Conservation (phyloP, 2,329 filamentous ascomycete species). For the Calycina herbarum region DNA sequence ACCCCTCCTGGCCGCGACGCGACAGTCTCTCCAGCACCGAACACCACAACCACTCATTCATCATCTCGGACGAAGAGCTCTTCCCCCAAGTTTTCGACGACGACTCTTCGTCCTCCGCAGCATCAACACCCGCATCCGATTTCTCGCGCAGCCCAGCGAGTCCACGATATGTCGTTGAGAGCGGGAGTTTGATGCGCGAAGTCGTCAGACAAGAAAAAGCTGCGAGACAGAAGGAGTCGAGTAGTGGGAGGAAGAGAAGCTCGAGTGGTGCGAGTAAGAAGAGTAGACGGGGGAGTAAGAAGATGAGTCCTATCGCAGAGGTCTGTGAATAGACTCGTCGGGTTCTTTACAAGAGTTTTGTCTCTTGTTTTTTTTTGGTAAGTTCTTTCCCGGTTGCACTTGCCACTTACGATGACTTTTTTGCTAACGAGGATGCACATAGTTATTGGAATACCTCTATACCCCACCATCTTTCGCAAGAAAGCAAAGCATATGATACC, state of each 20-base stretch:
- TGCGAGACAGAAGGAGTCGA: slow-evolving; percentile 26
- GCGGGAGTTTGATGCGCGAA: slow-evolving; percentile 33
- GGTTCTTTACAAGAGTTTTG: slow-evolving; percentile 1
- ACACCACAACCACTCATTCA: slow-evolving; percentile 31
- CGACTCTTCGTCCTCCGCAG: slow-evolving; percentile 41
- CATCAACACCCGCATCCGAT: slow-evolving; percentile 31
- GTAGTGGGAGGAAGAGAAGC: slow-evolving; percentile 36
- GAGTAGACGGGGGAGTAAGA: slow-evolving; percentile 46
- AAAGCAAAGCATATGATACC: background rate
- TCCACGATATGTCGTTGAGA: slow-evolving; percentile 30
- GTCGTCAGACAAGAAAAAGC: slow-evolving; percentile 34
- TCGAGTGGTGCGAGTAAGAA: slow-evolving; percentile 40
- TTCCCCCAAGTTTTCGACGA: slow-evolving; percentile 50
- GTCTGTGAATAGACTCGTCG: slow-evolving; percentile 41
- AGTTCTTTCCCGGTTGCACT: slow-evolving; percentile 8
- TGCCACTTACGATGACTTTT: background rate
- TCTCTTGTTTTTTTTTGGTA: slow-evolving; percentile 24
- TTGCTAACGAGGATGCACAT: background rate
- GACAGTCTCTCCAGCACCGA: slow-evolving; percentile 44
- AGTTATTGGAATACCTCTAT: background rate
- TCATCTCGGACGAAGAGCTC: slow-evolving; percentile 62
- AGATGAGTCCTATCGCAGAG: slow-evolving; percentile 59
- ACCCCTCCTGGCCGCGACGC: slow-evolving; percentile 59
- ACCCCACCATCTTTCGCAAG: background rate
- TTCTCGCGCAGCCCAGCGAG: slow-evolving; percentile 28